These are phyloP conservation scores for Gynochthodes officinalis DNA, from an alignment of 257 asterid species.

Conservation along the genomic window DNA sequence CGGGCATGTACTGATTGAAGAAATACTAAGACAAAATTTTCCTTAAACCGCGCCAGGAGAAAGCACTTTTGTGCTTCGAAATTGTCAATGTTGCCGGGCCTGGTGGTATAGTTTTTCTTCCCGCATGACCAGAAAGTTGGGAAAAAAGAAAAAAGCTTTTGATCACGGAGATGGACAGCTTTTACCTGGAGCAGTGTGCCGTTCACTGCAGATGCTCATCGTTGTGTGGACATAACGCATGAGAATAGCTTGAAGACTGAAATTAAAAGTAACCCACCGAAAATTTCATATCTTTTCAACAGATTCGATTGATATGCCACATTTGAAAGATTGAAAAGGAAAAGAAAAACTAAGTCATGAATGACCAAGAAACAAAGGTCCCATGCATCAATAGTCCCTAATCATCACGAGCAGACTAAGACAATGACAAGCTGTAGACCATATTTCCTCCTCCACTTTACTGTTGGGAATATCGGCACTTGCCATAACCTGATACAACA, in stretches of 20 bases:
- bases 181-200: neutral
- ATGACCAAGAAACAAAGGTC: neutral
- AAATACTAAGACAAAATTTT: neutral
- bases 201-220: neutral
- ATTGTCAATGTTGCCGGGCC: neutral
- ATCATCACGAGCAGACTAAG: neutral
- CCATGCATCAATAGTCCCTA: neutral
- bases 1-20: neutral
- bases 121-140: neutral
- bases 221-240: neutral
- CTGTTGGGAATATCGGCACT: constrained; percentile 53
- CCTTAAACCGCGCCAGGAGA: neutral
- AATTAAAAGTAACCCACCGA: neutral
- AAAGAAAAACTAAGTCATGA: neutral
- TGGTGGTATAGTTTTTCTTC: neutral
- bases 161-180: neutral
- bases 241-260: neutral
- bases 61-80: neutral
- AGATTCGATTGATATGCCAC: neutral
- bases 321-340: neutral
- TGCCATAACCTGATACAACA: constrained; percentile 45
- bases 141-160: neutral
- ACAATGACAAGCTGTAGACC: constrained; percentile 10
- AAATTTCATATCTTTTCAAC: neutral
- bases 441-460: constrained; percentile 7